Evolutionary conservation across 768 basidiomycete species (phyloP).

Genomic region (Agrocybe pediades): DNA sequence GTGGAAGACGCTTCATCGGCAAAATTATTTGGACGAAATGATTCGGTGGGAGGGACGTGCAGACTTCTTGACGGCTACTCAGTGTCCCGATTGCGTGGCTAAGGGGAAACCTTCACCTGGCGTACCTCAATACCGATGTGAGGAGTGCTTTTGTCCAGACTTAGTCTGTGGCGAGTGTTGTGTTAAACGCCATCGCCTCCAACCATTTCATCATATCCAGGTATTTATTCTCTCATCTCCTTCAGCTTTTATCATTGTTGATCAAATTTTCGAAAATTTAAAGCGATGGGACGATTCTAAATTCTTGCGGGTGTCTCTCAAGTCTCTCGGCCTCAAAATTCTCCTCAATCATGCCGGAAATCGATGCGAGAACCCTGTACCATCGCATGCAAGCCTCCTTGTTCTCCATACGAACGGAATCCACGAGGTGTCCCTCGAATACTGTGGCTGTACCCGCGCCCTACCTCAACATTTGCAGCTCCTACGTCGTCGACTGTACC

Average conservation of each 20-base stretch:
- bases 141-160: slow-evolving; percentile 8
- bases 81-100: slow-evolving; percentile 10
- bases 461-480: slow-evolving; percentile 13
- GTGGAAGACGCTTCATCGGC: slow-evolving; percentile 6
- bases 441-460: slow-evolving; percentile 21
- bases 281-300: neutral
- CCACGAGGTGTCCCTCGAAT: slow-evolving; percentile 19
- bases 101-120: neutral
- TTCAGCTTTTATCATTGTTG: neutral
- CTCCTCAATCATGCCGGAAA: slow-evolving; percentile 9
- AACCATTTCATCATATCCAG: slow-evolving; percentile 9
- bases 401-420: slow-evolving; percentile 25
- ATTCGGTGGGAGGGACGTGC: slow-evolving; percentile 3
- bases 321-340: slow-evolving; percentile 3
- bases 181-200: slow-evolving; percentile 1
- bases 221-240: neutral
- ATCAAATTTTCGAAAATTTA: too few relatives aligned
- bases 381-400: slow-evolving; percentile 9
- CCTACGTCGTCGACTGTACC: slow-evolving; percentile 13
- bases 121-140: slow-evolving; percentile 2
- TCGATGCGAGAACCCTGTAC: neutral
- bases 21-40: slow-evolving; percentile 10
- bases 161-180: slow-evolving; percentile 1
- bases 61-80: neutral
- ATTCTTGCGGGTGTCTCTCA: neutral